Evolutionary conservation across 2,329 filamentous ascomycete species (phyloP).

Genomic region (Hansfordia pulvinata): DNA sequence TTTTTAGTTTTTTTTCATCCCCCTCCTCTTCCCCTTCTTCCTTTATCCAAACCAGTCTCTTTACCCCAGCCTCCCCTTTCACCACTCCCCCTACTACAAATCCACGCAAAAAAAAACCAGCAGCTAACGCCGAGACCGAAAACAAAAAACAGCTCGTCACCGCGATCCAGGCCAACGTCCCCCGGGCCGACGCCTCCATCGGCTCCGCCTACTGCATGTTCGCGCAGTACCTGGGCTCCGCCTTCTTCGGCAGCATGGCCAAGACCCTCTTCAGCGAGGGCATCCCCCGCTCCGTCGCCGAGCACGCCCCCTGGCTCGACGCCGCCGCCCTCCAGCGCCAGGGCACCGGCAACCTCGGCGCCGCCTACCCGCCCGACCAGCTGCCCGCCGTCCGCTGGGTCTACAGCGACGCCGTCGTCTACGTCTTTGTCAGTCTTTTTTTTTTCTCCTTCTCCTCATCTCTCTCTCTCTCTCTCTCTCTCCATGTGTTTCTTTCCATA

Average conservation of each 20-base stretch:
- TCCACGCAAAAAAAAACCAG: too few species aligned
- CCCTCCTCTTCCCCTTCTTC: too few species aligned
- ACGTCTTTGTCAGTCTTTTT: too few species aligned
- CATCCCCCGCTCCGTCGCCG: slow-evolving; percentile 24
- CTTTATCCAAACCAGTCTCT: too few species aligned
- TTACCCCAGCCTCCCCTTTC: too few species aligned
- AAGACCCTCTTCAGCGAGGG: slow-evolving; percentile 38
- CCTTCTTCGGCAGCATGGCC: slow-evolving; percentile 32
- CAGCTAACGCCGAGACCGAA: too few species aligned
- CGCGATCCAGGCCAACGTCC: slow-evolving; percentile 13
- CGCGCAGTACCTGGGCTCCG: slow-evolving; percentile 35
- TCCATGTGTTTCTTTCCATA: slow-evolving; percentile 10
- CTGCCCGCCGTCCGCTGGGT: slow-evolving; percentile 19
- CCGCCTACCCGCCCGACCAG: slow-evolving; percentile 20
- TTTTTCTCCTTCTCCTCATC: too few species aligned
- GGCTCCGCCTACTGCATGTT: slow-evolving; percentile 26
- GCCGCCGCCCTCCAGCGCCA: slow-evolving; percentile 18
- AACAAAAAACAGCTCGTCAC: slow-evolving; percentile 14
- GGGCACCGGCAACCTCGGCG: slow-evolving; percentile 24
- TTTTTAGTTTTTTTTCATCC: too few species aligned
- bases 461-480: slow-evolving; percentile 12
- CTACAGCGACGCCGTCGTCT: slow-evolving; percentile 13
- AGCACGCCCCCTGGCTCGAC: slow-evolving; percentile 22
- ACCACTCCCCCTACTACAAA: too few species aligned
- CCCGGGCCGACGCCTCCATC: slow-evolving; percentile 10